A percentile compares a stretch with the other conserved stretches of the same genome.
Evolutionary conservation across 305 asterid species (phyloP).

Genomic region (Petunia hybrid): DNA sequence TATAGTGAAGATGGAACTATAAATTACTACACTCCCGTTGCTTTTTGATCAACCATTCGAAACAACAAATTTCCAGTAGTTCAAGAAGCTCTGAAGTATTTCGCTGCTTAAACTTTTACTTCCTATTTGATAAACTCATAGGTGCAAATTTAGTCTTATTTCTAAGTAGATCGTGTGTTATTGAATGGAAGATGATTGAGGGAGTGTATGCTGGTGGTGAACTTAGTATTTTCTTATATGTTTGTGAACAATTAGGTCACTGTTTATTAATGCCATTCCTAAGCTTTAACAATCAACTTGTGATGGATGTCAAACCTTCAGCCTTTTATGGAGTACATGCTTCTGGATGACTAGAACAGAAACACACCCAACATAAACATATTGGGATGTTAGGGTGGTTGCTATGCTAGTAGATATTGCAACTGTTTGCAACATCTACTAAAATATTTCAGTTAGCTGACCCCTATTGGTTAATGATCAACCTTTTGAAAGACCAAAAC

Average conservation of each 20-base stretch:
- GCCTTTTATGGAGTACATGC: neutral
- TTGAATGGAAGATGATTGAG: neutral
- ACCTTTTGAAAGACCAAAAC: slow-evolving; percentile 6
- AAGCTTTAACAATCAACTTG: slow-evolving; percentile 9
- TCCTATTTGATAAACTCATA: neutral
- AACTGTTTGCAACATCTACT: neutral
- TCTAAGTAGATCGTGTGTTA: neutral
- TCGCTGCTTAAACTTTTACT: neutral
- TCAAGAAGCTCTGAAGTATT: slow-evolving; percentile 19
- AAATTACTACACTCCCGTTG: neutral
- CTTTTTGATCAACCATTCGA: slow-evolving; percentile 4
- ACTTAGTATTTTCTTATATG: neutral
- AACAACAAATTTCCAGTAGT: neutral
- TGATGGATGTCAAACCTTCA: neutral
- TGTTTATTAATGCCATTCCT: neutral
- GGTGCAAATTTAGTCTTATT: neutral
- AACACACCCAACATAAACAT: slow-evolving; percentile 10
- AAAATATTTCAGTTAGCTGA: neutral
- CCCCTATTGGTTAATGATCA: neutral
- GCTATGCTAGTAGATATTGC: neutral
- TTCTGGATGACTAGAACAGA: neutral
- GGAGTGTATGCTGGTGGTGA: slow-evolving; percentile 20
- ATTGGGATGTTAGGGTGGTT: slow-evolving; percentile 8
- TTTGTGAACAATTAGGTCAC: neutral
- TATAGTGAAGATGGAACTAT: neutral